Evolutionary conservation across 1,139 yeast species (phyloP), one percentile per base, ranked within the genome.

Genomic region (Candida sanyaensis): DNA sequence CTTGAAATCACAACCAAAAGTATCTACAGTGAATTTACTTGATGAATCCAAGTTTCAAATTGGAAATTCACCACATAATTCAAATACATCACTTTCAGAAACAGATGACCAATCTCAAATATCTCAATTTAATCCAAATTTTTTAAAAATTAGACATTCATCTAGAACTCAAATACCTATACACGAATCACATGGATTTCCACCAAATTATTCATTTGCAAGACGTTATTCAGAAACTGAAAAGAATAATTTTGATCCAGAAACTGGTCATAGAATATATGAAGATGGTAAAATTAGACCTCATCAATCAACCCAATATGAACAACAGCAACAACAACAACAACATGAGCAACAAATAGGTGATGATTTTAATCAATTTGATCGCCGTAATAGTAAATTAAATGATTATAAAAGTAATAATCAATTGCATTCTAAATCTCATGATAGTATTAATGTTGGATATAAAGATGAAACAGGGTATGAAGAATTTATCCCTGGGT

Each of bases 401-500:
- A 24, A 11, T 26, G 38, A 34, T 10, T 34, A 34, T n/a, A 34
- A 34, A 11, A n/a, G 10, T 11, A 26, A 12, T 10, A 41, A 32
- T 24, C 43, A 48, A 52, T 60, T 73, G 11, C 71, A 71, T 51
- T 62, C 74, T 26, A 50, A 61, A 28, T 68, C 73, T 5, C 74
- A 71, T 50, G 63, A 65, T 47, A 67, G 63, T 38, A 33, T 34
- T 6, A 50, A 45, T 17, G 57, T 53, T 12, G 52, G 44, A 11
- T 51, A 45, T 17, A 51, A 50, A 23, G 57, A 52, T 23, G 43
- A 41, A 32, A 47, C 53, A 23, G 89, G 88, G 1, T 68, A 85
- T 54, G 86, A 83, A 57, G 92, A 86, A 58, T 86, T 85, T 57
- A 77, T 86, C 12, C 91, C 91, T 0, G 88, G 84, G 27, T 67